These are phyloP conservation scores for Aspergillus felis DNA, from an alignment of 2,329 filamentous ascomycete genomes.

Conservation along the genomic window DNA sequence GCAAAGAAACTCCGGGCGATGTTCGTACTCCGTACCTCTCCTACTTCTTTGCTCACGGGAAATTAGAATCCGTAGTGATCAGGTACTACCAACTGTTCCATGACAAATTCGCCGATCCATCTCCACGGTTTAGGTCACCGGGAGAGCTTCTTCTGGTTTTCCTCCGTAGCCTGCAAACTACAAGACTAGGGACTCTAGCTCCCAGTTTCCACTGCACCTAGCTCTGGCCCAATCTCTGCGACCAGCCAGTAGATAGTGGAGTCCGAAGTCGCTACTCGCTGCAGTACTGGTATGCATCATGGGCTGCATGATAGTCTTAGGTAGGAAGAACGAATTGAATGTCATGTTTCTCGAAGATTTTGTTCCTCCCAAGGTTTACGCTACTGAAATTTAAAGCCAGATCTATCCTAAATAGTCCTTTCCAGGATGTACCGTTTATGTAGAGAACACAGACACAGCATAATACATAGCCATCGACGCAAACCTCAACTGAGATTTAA, in stretches of 20 bases:
- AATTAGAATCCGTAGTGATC: slow-evolving; percentile 34
- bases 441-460: neutral
- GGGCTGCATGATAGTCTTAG: neutral
- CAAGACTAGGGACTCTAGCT: neutral
- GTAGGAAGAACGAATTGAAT: neutral
- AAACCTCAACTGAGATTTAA: neutral
- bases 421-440: neutral
- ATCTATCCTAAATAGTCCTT: neutral
- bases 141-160: slow-evolving; percentile 2
- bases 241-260: slow-evolving; percentile 4
- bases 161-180: neutral
- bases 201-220: slow-evolving; percentile 10
- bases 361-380: neutral
- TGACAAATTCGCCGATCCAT: slow-evolving; percentile 35
- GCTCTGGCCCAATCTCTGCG: slow-evolving; percentile 12
- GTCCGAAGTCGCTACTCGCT: slow-evolving; percentile 15
- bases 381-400: neutral
- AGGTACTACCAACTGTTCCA: slow-evolving; percentile 12
- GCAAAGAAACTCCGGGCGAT: too few species aligned
- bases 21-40: neutral
- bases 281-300: neutral
- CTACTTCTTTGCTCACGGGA: slow-evolving; percentile 18
- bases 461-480: neutral
- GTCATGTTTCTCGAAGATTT: neutral
- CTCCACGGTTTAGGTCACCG: slow-evolving; percentile 32